Evolutionary conservation across 2,329 filamentous ascomycete genomes (phyloP).

Genomic region (Hypoxylon sp.): DNA sequence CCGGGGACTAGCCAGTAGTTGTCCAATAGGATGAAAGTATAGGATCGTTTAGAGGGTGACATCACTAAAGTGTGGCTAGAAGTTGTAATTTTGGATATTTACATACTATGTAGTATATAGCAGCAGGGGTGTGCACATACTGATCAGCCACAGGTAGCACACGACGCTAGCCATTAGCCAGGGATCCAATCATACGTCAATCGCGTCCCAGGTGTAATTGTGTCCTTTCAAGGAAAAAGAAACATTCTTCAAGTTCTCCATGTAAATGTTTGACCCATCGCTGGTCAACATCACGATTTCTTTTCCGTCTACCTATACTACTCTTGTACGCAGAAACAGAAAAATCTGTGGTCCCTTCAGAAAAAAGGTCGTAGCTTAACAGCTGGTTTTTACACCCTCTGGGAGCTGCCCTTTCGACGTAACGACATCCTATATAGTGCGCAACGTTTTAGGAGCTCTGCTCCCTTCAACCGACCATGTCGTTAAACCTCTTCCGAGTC

Average conservation of each 20-base stretch:
- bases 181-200: constrained; percentile 51
- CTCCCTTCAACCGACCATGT: constrained; percentile 49
- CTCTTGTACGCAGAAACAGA: no score
- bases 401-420: neutral
- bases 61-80: constrained; percentile 30
- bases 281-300: no score
- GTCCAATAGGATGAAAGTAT: constrained; percentile 5
- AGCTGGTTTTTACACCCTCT: neutral
- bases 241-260: constrained; percentile 30
- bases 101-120: no score
- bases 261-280: constrained; percentile 11
- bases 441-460: constrained; percentile 36
- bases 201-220: constrained; percentile 50
- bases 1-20: no score
- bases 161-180: constrained; percentile 19
- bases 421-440: constrained; percentile 11
- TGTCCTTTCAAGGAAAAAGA: constrained; percentile 48
- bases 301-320: no score
- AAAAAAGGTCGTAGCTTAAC: no score
- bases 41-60: constrained; percentile 5
- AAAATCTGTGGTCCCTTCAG: no score
- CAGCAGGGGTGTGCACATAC: no score
- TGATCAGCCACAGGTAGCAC: constrained; percentile 33
- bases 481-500: constrained; percentile 67
- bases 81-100: constrained; percentile 34